A percentile compares a stretch with the other conserved stretches of the same genome.
These are phyloP conservation scores for Suhomyces kunorum DNA, from an alignment of 1,139 yeast genomes.

Conservation along the genomic window DNA sequence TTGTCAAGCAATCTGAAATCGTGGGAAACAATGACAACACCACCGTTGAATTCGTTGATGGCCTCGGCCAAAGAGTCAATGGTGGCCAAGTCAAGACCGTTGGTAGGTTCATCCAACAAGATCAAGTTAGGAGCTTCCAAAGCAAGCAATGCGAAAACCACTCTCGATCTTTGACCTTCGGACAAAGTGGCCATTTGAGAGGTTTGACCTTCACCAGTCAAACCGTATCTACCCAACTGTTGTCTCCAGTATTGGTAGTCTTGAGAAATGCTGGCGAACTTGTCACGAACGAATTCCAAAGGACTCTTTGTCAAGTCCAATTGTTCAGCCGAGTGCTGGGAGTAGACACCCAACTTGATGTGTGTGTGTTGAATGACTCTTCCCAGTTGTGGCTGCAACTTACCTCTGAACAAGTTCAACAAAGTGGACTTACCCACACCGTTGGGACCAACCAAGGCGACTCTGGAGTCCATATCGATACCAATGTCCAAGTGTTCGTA, in stretches of 20 bases:
- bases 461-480: constrained; percentile 99
- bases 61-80: constrained; percentile 98
- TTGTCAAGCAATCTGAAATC: constrained; percentile 98
- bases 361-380: constrained; percentile 97
- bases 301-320: constrained; percentile 94
- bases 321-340: constrained; percentile 98
- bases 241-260: constrained; percentile 99
- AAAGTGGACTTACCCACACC: constrained; percentile 99
- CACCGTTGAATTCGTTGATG: constrained; percentile 91
- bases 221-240: constrained; percentile 96
- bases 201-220: constrained; percentile 98
- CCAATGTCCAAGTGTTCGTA: constrained; percentile 93
- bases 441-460: constrained; percentile 97
- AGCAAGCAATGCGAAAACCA: constrained; percentile 94
- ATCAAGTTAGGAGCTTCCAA: constrained; percentile 93
- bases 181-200: constrained; percentile 98
- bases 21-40: constrained; percentile 98
- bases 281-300: constrained; percentile 93
- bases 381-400: constrained; percentile 83
- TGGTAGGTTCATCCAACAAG: constrained; percentile 97
- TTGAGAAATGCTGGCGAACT: constrained; percentile 85
- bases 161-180: constrained; percentile 99
- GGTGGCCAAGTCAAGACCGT: constrained; percentile 97
- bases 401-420: constrained; percentile 95
- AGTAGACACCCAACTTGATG: constrained; percentile 96